A percentile compares a stretch with the other conserved stretches of the same genome.
phyloP scores from a whole-genome alignment of 73 alveolate species.

The Tetrahymena thermophila region DNA sequence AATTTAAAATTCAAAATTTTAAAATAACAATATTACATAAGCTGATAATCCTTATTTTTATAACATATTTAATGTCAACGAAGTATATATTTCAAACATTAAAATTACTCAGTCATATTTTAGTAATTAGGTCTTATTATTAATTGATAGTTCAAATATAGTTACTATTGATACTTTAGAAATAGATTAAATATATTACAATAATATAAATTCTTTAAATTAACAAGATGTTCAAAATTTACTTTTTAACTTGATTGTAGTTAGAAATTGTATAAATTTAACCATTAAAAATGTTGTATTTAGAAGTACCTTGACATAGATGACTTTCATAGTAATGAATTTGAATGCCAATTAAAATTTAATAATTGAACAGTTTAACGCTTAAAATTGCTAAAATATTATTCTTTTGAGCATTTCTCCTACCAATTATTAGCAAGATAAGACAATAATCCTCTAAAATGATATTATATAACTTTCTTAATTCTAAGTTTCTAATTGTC shows the following conservation, averaged over 20 bases:
- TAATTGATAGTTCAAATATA: not conserved
- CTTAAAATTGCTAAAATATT: not conserved
- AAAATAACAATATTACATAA: not conserved
- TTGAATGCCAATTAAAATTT: not conserved
- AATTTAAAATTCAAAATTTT: not conserved
- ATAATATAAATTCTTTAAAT: not conserved
- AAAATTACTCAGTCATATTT: not conserved
- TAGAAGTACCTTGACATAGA: not conserved
- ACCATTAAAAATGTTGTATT: not conserved
- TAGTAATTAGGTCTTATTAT: not conserved
- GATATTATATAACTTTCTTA: not conserved
- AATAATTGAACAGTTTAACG: not conserved
- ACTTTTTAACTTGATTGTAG: not conserved
- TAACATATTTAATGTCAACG: not conserved
- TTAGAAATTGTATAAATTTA: not conserved
- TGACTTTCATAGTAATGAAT: not conserved
- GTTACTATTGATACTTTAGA: not conserved
- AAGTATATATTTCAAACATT: not conserved
- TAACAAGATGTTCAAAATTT: not conserved
- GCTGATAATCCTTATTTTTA: not conserved
- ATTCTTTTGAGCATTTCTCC: not conserved
- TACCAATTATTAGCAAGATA: not conserved
- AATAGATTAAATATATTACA: not conserved
- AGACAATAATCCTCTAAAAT: not conserved
- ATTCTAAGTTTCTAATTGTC: not conserved